Evolutionary conservation across 805 yeast species (phyloP), one percentile per base, ranked within the genome.

Genomic region (Metschnikowia amazonensis): DNA sequence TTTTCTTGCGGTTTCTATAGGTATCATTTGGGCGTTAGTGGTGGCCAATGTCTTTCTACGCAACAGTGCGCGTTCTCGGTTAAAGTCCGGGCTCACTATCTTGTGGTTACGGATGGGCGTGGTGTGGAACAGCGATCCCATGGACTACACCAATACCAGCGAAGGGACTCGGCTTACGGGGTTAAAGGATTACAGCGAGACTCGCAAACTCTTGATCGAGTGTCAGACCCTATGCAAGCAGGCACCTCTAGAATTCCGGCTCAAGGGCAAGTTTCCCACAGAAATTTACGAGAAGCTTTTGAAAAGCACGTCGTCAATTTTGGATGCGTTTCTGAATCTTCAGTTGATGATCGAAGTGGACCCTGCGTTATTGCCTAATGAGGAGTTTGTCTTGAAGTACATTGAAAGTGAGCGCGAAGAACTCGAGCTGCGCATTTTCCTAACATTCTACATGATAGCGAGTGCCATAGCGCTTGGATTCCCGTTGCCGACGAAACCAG

Each of bases 91-190:
- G 0, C 59, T 87, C 18, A 77, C 88, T 0, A 66, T 81, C 2
- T 68, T 86, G 18, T 88, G 95, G 95, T 67, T 88, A 33, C 69
- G 89, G 36, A 74, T 87, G 75, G 96, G 96, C 1, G 74, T 88
- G 18, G 74, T 82, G 7, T 87, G 95, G 95, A 83, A 82, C 53
- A 69, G 81, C 40, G 92, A 86, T 52, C 89, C 90, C 1, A 64
- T 87, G 49, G 76, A 72, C 14, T 75, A 67, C 42, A 64, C 60
- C n/a, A 56, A 56, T 20, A 25, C 43, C 2, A 29, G 36, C 2
- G 59, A 63, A 29, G 62, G 56, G 13, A 27, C 18, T 56, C 50
- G 29, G 47, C 62, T 44, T 41, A 49, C 68, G 30, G 82, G 82
- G 1, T 62, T 77, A 23, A 65, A 70, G 41, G 81, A 70, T 52